phyloP scores from a whole-genome alignment of 768 basidiomycete species.

The Tricholoma matsutake region DNA sequence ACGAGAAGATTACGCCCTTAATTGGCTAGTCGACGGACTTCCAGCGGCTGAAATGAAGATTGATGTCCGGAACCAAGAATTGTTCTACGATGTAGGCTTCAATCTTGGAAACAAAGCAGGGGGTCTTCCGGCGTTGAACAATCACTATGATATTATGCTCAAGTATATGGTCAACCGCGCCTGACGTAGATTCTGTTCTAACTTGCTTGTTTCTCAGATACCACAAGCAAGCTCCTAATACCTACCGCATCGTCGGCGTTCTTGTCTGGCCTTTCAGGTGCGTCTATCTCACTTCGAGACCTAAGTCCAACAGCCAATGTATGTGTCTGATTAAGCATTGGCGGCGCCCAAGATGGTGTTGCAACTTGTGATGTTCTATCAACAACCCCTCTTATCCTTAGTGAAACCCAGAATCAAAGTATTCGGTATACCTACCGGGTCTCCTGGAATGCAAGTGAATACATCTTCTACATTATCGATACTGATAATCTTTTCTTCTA shows the following conservation, averaged over 20 bases:
- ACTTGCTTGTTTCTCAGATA: constrained; percentile 50
- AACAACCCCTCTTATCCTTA: constrained; percentile 51
- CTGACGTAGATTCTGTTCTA: not conserved
- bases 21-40: constrained; percentile 93
- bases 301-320: not conserved
- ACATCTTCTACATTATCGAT: not conserved
- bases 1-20: constrained; percentile 87
- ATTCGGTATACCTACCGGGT: constrained; percentile 88
- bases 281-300: not conserved
- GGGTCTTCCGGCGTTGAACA: constrained; percentile 69
- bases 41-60: constrained; percentile 92
- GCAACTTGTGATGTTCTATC: constrained; percentile 50
- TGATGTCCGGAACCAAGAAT: constrained; percentile 73
- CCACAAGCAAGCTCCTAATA: constrained; percentile 63
- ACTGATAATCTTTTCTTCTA: constrained; percentile 25
- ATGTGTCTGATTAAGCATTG: constrained; percentile 44
- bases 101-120: constrained; percentile 80
- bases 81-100: constrained; percentile 93
- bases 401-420: constrained; percentile 54
- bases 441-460: constrained; percentile 69
- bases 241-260: constrained; percentile 90
- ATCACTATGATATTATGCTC: constrained; percentile 88
- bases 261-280: constrained; percentile 71
- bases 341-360: constrained; percentile 50
- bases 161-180: constrained; percentile 40